Evolutionary conservation across 805 yeast genomes (phyloP), one percentile per base, ranked within the genome.

Genomic region (Dipodascopsis tothii): DNA sequence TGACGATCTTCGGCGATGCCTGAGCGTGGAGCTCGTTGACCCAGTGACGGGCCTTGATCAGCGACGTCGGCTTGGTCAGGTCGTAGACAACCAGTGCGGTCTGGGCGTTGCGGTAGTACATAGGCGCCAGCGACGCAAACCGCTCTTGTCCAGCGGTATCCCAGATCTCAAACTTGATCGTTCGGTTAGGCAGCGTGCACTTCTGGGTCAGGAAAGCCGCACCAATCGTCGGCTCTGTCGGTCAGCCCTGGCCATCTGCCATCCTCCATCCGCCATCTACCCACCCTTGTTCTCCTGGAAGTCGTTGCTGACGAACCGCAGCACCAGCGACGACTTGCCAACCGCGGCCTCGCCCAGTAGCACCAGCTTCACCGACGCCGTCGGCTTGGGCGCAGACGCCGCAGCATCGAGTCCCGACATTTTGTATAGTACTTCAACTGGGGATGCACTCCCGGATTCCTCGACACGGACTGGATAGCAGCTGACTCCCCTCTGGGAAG

Each of bases 101-200:
- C 62, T 88, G 96, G 14, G 98, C 96, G 60, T 92, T 90, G 62
- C 98, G 76, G 68, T 90, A 90, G 66, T 90, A 90, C 92, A 90
- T 82, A 22, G 97, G 97, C 1, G 97, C 96, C 58, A 90, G 73
- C 21, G 90, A 80, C 14, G 96, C 96, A 70, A 90, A 90, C 52
- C 98, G 69, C 64, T 90, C 98, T 69, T 90, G 97, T 18, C 98
- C 98, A 2, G 97, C 97, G 11, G 97, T 88, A 62, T 88, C 97
- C 94, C 95, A 84, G 47, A 84, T 85, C 61, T 84, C 95, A 62
- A 85, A 87, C 64, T 92, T 90, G 60, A 90, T 84, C 5, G 92
- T 84, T 58, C 81, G 75, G 48, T 80, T 82, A 39, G 92, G 84
- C 59, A 92, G 81, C 19, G 84, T 78, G 60, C 95, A 88, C 59